Evolutionary conservation across 768 basidiomycete genomes (phyloP).

Genomic region (Tylopilus subfusipes): DNA sequence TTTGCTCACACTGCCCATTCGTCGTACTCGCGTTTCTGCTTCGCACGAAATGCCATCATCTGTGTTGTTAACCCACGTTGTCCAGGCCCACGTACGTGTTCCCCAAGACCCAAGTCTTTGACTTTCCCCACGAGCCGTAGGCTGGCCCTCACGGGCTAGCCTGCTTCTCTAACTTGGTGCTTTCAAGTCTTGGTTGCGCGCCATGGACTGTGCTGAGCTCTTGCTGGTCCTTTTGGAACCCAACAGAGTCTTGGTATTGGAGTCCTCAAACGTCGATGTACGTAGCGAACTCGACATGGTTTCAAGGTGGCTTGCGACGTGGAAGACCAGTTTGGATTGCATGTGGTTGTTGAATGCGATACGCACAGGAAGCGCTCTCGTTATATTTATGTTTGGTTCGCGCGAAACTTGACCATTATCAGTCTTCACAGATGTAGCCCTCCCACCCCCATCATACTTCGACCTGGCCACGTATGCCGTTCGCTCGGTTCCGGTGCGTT

Average conservation of each 20-base stretch:
- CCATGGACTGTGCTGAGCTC: conserved; percentile 44
- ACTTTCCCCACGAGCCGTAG: conserved; percentile 34
- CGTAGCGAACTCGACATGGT: conserved; percentile 57
- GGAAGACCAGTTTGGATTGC: conserved; percentile 21
- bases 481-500: conserved; percentile 35
- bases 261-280: conserved; percentile 49
- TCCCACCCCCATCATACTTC: conserved; percentile 21
- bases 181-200: conserved; percentile 47
- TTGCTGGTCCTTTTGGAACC: conserved; percentile 18
- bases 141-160: conserved; percentile 10
- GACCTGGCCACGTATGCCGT: conserved; percentile 34
- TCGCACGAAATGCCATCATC: conserved; percentile 1
- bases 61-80: conserved; percentile 24
- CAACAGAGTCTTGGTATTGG: conserved; percentile 29
- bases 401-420: conserved; percentile 11
- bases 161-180: conserved; percentile 46
- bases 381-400: conserved; percentile 9
- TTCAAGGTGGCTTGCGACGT: conserved; percentile 34
- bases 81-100: conserved; percentile 41
- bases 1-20: conserved; percentile 26
- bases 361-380: conserved; percentile 36
- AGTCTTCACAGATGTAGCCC: conserved; percentile 20
- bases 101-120: conserved; percentile 40
- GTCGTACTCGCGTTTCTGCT: conserved; percentile 24
- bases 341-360: conserved; percentile 25